A percentile compares a stretch with the other conserved stretches of the same genome.
Evolutionary conservation across 441 rosid species (phyloP).

Genomic region (Euphorbia schlechtendalii): DNA sequence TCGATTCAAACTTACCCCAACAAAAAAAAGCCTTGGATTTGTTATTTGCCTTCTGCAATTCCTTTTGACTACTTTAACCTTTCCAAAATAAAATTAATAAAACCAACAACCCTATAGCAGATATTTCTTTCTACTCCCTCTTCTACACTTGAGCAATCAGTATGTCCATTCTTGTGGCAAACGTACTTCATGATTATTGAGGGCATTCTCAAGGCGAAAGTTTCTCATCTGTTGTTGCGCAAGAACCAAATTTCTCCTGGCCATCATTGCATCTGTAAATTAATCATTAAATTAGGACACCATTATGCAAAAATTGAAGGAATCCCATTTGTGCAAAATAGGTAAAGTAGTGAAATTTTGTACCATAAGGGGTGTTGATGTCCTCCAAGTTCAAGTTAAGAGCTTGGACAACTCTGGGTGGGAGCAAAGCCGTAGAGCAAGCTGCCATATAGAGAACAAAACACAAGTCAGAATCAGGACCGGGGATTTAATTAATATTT

Average conservation of each 20-base stretch:
- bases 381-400: slow-evolving; percentile 36
- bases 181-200: no score
- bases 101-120: slow-evolving; percentile 4
- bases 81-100: background rate
- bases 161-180: slow-evolving; percentile 70
- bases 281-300: background rate
- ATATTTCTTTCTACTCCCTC: background rate
- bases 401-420: slow-evolving; percentile 50
- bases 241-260: slow-evolving; percentile 33
- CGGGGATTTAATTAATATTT: no score
- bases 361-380: slow-evolving; percentile 39
- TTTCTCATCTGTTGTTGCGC: slow-evolving; percentile 39
- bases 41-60: slow-evolving; percentile 2
- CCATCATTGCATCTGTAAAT: slow-evolving; percentile 36
- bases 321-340: background rate
- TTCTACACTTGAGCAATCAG: slow-evolving; percentile 13
- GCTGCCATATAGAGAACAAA: slow-evolving; percentile 13
- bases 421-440: slow-evolving; percentile 36
- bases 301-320: background rate
- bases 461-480: no score
- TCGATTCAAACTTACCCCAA: slow-evolving; percentile 2
- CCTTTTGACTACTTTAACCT: background rate
- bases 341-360: background rate
- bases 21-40: background rate
- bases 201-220: slow-evolving; percentile 21